These are phyloP conservation scores for Papiliotrema fonsecae DNA, from an alignment of 1,284 basidiomycete genomes.

Conservation along the genomic window DNA sequence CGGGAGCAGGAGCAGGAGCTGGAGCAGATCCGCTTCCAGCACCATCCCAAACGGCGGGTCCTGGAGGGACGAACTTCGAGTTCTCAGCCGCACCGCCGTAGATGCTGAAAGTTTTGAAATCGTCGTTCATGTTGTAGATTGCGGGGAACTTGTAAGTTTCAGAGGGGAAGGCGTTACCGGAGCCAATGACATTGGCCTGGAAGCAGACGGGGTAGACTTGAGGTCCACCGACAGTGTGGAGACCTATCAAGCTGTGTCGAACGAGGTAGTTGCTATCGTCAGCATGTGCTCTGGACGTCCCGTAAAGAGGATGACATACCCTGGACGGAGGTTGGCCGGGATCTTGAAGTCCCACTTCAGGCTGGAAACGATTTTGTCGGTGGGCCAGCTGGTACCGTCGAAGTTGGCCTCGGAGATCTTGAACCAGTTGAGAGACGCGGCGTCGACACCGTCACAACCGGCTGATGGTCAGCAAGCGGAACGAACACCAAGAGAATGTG, in stretches of 20 bases:
- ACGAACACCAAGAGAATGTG: no score
- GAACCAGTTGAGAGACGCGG: slow-evolving; percentile 26
- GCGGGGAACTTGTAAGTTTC: slow-evolving; percentile 19
- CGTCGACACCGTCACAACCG: slow-evolving; percentile 23
- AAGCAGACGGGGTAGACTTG: slow-evolving; percentile 29
- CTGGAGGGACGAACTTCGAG: slow-evolving; percentile 14
- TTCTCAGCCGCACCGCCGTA: slow-evolving; percentile 14
- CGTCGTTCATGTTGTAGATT: slow-evolving; percentile 15
- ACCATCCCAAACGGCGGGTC: slow-evolving; percentile 13
- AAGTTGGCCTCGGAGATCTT: slow-evolving; percentile 23
- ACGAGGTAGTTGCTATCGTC: slow-evolving; percentile 22
- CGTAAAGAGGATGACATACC: no score
- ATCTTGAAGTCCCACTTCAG: slow-evolving; percentile 18
- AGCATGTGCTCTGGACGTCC: background rate
- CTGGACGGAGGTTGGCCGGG: slow-evolving; percentile 21
- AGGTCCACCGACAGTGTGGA: slow-evolving; percentile 20
- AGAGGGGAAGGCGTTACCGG: slow-evolving; percentile 19
- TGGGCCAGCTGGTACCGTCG: slow-evolving; percentile 17
- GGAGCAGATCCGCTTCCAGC: background rate
- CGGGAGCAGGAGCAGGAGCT: background rate
- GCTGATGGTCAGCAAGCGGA: no score
- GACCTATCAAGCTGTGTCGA: slow-evolving; percentile 20
- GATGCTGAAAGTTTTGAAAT: slow-evolving; percentile 11
- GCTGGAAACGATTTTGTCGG: slow-evolving; percentile 10
- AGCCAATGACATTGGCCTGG: slow-evolving; percentile 21